phyloP scores from a whole-genome alignment of 768 basidiomycete genomes.

The Amanita molliuscula region DNA sequence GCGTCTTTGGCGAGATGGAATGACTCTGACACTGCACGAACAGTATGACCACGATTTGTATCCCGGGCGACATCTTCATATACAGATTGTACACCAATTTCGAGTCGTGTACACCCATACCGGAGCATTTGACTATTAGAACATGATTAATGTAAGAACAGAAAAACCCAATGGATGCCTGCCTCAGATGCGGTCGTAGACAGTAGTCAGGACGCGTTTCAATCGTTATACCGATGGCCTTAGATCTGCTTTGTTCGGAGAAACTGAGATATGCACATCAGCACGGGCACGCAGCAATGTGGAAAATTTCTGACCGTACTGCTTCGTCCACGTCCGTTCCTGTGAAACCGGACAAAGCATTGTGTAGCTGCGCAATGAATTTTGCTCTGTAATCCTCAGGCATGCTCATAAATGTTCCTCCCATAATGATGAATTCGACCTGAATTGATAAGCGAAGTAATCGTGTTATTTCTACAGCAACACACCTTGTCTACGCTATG shows the following conservation, averaged over 20 bases:
- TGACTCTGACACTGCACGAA: constrained; percentile 91
- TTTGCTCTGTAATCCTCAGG: constrained; percentile 90
- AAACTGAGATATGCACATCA: constrained; percentile 37
- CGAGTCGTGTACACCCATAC: constrained; percentile 96
- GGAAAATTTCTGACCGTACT: constrained; percentile 44
- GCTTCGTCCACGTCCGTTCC: constrained; percentile 93
- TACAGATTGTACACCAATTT: constrained; percentile 97
- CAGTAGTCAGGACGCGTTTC: constrained; percentile 99
- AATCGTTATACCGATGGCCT: constrained; percentile 98
- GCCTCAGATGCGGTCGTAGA: constrained; percentile 91
- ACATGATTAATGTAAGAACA: neutral
- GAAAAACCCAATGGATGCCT: neutral
- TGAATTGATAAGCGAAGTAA: constrained; percentile 14
- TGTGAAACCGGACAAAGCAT: constrained; percentile 92
- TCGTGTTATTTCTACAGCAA: neutral
- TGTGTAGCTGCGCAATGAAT: constrained; percentile 94
- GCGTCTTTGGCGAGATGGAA: constrained; percentile 99
- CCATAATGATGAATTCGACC: constrained; percentile 95
- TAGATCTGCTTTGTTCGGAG: constrained; percentile 95
- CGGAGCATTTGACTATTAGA: constrained; percentile 88
- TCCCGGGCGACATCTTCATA: constrained; percentile 99
- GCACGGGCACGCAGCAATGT: neutral
- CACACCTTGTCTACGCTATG: constrained; percentile 93
- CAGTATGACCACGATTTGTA: constrained; percentile 97
- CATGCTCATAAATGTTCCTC: constrained; percentile 99